These are phyloP conservation scores for Colletotrichum sp. DNA, from an alignment of 2,329 filamentous ascomycete species.

Conservation along the genomic window DNA sequence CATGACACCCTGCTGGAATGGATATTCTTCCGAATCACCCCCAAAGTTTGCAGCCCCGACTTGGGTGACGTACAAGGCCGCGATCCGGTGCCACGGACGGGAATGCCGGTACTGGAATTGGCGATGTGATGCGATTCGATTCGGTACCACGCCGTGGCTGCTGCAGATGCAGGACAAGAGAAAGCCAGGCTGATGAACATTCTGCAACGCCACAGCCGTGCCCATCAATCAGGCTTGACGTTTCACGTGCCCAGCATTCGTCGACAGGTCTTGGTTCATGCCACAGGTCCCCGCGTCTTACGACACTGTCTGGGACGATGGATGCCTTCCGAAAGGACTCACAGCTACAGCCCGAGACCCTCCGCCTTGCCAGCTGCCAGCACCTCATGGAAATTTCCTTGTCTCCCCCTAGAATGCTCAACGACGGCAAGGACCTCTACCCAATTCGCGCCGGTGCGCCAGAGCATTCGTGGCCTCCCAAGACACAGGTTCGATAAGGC, in stretches of 20 bases:
- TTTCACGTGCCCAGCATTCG: neutral
- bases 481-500: neutral
- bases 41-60: neutral
- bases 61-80: neutral
- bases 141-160: neutral
- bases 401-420: neutral
- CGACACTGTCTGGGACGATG: neutral
- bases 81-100: neutral
- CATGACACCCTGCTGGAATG: conserved; percentile 7
- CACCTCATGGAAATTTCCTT: neutral
- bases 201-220: conserved; percentile 6
- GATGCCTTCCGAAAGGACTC: neutral
- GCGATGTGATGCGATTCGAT: neutral
- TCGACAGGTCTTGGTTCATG: neutral
- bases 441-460: neutral
- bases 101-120: neutral
- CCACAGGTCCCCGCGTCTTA: neutral
- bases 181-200: neutral
- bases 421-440: neutral
- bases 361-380: neutral
- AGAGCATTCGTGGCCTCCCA: neutral
- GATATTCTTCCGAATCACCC: neutral
- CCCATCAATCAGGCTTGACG: neutral
- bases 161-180: neutral
- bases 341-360: neutral